Evolutionary conservation across 495 filamentous ascomycete species (phyloP).

Genomic region (Daldinia vernicosa): DNA sequence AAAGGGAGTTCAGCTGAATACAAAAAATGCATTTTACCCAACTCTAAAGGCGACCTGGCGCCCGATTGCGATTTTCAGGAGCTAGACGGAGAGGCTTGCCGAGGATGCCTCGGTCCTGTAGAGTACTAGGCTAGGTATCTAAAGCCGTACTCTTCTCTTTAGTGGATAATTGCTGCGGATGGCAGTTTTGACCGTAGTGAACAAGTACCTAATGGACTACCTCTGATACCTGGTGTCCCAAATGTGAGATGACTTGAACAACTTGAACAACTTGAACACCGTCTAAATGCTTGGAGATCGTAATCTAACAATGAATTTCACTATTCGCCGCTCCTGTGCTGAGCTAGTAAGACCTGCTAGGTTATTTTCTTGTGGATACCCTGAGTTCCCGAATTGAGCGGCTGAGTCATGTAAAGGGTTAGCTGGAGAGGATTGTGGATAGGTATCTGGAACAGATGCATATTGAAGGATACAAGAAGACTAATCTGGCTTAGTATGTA

Average conservation of each 20-base stretch:
- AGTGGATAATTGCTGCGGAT: not conserved
- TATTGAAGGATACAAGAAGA: not conserved
- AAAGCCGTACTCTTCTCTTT: not conserved
- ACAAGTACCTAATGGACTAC: no score
- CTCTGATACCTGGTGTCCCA: not conserved
- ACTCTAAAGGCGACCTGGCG: not conserved
- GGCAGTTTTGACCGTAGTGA: not conserved
- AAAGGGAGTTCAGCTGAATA: constrained; percentile 47
- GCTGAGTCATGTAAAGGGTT: not conserved
- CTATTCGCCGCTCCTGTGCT: not conserved
- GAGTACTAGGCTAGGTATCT: not conserved
- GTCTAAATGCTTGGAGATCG: not conserved
- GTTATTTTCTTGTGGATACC: not conserved
- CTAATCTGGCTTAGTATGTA: no score
- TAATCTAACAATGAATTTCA: not conserved
- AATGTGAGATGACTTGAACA: not conserved
- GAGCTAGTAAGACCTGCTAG: not conserved
- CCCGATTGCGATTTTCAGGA: constrained; percentile 28
- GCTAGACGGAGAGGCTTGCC: not conserved
- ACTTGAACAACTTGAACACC: not conserved
- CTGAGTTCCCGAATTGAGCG: not conserved
- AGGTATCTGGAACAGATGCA: not conserved
- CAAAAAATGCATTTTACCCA: constrained; percentile 44
- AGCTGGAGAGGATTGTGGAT: not conserved
- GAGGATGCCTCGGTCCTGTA: not conserved